Evolutionary conservation across 306 rosid genomes (phyloP), one percentile per base, ranked within the genome.

Genomic region (Prunus mongolica): DNA sequence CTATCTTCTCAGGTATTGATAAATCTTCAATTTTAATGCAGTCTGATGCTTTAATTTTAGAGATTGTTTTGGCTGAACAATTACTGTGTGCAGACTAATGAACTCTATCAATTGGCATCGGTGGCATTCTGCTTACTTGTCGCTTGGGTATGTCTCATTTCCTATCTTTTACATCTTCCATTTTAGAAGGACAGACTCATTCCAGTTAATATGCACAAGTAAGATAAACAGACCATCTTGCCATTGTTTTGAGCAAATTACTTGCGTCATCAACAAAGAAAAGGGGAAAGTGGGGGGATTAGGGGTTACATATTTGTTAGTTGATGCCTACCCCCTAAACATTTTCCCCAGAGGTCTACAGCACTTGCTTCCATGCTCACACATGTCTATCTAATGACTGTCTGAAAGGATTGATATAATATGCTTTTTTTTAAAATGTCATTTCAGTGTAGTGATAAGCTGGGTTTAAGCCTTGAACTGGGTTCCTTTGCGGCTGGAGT

Each of bases 401-500:
- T 60, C 72, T 80, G 78, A 72, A 75, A 55, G 58, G 71, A 52
- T 52, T 44, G 30, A 65, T 67, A 44, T 76, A 80, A 81, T 82
- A 76, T 54, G 57, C 55, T 66, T 69, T 74, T 57, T 62, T 82
- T 24, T 6, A 0, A 38, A 38, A 55, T 82, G 74, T 78, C 74
- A 74, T 87, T 92, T 82, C 98, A 96, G 98, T 89, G 96, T 84
- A 96, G 98, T 81, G 99, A 92, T 87, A 96, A 96, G 89, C 89
- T 96, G 82, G 96, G 99, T 75, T 84, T 96, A 80, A 96, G 99
- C 77, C 91, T 96, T 75, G 98, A 96, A 81, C 82, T 96, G 57
- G 99, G 99, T 81, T 96, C 99, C 69, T 96, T 92, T 73, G 98
- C 99, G n/a, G 98, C 97, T 2, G 98, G 99, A 50, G 98, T 96